Percentiles rank a stretch among this genome's conserved stretches.
Evolutionary conservation across 2,329 filamentous ascomycete genomes (phyloP).

Genomic region (Xylariaceae sp.): DNA sequence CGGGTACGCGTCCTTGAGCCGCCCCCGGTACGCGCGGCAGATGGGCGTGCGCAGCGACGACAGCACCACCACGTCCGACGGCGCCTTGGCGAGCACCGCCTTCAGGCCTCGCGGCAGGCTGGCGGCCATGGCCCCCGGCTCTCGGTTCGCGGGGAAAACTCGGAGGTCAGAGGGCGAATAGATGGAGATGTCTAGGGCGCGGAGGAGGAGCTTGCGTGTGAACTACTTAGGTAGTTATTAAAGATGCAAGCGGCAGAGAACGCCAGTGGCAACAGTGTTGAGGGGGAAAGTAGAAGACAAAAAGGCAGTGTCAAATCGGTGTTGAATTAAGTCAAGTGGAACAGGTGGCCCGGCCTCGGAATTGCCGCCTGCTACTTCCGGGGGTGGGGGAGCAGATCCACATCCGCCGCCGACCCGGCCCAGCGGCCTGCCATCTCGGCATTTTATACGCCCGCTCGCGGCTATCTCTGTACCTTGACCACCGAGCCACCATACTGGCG

Average conservation of each 20-base stretch:
- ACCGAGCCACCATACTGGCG: too few species aligned
- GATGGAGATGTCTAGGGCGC: not conserved
- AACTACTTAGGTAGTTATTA: too few species aligned
- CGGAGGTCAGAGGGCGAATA: too few species aligned
- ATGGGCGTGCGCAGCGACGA: conserved; percentile 86
- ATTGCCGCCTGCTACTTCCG: conserved; percentile 19
- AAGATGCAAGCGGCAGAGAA: too few species aligned
- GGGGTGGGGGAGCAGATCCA: conserved; percentile 13
- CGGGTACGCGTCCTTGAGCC: conserved; percentile 80
- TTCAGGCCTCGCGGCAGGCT: conserved; percentile 58
- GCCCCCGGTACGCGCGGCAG: conserved; percentile 74
- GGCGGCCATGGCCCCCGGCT: conserved; percentile 32
- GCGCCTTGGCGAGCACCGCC: conserved; percentile 69
- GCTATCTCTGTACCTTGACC: too few species aligned
- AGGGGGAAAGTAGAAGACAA: conserved; percentile 3
- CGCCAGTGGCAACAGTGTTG: not conserved
- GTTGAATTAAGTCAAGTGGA: too few species aligned
- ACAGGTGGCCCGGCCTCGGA: too few species aligned
- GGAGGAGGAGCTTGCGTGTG: not conserved
- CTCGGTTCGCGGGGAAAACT: too few species aligned
- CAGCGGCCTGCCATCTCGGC: too few species aligned
- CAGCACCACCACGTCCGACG: conserved; percentile 79
- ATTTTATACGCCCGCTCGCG: too few species aligned
- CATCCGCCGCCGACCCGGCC: conserved; percentile 7
- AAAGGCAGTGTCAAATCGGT: too few species aligned